A percentile compares a stretch with the other conserved stretches of the same genome.
Evolutionary conservation across 2,329 filamentous ascomycete genomes (phyloP).

Genomic region (Colletotrichum coccodes): DNA sequence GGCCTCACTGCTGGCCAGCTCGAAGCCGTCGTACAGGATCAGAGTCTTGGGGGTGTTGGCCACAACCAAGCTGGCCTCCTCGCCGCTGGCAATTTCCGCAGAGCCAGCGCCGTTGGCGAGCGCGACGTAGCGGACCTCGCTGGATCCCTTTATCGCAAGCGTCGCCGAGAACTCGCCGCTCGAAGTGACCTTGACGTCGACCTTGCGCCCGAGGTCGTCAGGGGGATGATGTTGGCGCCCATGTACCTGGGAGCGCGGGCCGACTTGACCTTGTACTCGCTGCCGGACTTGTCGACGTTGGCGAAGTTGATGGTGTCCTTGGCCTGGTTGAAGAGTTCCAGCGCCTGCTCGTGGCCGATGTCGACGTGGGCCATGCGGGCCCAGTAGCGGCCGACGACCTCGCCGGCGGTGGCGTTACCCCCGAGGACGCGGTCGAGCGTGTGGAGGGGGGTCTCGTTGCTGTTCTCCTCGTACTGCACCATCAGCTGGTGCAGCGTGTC

Average conservation of each 20-base stretch:
- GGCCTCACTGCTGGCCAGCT: slow-evolving; percentile 45
- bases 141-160: slow-evolving; percentile 46
- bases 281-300: slow-evolving; percentile 50
- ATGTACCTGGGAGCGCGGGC: slow-evolving; percentile 57
- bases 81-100: slow-evolving; percentile 43
- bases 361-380: slow-evolving; percentile 64
- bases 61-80: slow-evolving; percentile 57
- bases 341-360: slow-evolving; percentile 55
- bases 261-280: slow-evolving; percentile 53
- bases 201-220: slow-evolving; percentile 46
- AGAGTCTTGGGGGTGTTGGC: slow-evolving; percentile 57
- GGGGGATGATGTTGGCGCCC: slow-evolving; percentile 60
- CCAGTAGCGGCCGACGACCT: slow-evolving; percentile 60
- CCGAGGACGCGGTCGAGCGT: slow-evolving; percentile 51
- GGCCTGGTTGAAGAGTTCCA: slow-evolving; percentile 48
- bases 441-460: slow-evolving; percentile 62
- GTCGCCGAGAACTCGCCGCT: slow-evolving; percentile 50
- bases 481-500: slow-evolving; percentile 54
- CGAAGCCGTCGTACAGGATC: slow-evolving; percentile 55
- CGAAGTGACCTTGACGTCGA: slow-evolving; percentile 47
- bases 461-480: slow-evolving; percentile 52
- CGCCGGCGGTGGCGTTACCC: slow-evolving; percentile 43
- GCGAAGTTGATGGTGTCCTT: slow-evolving; percentile 50
- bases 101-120: slow-evolving; percentile 45
- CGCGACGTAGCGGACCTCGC: slow-evolving; percentile 49